These are phyloP conservation scores for Atkinsonella texensis DNA, from an alignment of 2,329 filamentous ascomycete species.

Conservation along the genomic window DNA sequence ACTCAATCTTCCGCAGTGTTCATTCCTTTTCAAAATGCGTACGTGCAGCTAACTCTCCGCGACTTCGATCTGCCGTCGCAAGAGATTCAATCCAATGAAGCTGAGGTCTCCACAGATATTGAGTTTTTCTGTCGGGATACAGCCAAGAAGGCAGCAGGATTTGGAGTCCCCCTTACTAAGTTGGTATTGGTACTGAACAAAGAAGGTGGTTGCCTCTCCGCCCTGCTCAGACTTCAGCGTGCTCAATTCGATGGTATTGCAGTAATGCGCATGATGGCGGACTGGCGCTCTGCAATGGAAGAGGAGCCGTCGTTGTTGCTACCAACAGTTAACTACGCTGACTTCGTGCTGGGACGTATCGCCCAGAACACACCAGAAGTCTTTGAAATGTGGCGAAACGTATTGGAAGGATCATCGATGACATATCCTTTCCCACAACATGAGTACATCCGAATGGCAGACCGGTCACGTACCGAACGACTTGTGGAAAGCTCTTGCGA, in stretches of 20 bases:
- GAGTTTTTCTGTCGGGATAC: neutral
- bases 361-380: neutral
- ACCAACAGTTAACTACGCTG: neutral
- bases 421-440: neutral
- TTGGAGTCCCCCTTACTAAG: neutral
- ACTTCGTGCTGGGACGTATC: neutral
- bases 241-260: neutral
- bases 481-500: neutral
- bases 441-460: neutral
- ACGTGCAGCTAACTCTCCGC: neutral
- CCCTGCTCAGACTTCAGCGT: neutral
- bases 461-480: neutral
- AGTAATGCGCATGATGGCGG: neutral
- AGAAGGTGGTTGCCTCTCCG: neutral
- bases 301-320: neutral
- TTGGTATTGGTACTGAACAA: neutral
- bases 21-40: neutral
- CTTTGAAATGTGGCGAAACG: neutral
- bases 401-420: neutral
- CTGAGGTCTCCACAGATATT: neutral
- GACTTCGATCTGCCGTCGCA: neutral
- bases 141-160: neutral
- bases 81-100: neutral
- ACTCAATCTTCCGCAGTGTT: neutral
- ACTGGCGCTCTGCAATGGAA: neutral